phyloP scores from a whole-genome alignment of 2,329 filamentous ascomycete genomes.

The Alternaria consortialis region DNA sequence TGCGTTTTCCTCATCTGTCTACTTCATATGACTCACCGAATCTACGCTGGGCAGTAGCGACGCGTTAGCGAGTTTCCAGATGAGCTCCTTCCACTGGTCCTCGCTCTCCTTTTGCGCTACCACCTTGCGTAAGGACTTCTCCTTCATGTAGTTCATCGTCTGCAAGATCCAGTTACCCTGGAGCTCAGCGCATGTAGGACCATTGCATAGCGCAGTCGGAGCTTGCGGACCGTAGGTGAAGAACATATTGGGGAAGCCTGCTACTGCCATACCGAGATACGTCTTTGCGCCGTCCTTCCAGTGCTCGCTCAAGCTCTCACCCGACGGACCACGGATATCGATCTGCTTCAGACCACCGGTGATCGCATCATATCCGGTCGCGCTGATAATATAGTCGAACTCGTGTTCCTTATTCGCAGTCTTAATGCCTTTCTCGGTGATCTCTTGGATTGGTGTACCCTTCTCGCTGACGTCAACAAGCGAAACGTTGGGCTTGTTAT shows the following conservation, averaged over 20 bases:
- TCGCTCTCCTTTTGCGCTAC: conserved; percentile 59
- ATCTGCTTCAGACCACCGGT: conserved; percentile 50
- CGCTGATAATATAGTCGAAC: conserved; percentile 63
- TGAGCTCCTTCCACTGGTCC: conserved; percentile 60
- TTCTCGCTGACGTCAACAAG: conserved; percentile 53
- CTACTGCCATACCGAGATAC: conserved; percentile 52
- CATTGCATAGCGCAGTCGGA: conserved; percentile 66
- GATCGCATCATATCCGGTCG: conserved; percentile 55
- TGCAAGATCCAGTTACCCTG: conserved; percentile 67
- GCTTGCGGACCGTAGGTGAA: conserved; percentile 63
- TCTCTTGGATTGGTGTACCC: conserved; percentile 54
- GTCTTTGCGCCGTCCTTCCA: conserved; percentile 33
- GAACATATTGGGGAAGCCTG: conserved; percentile 53
- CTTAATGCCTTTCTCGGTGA: conserved; percentile 60
- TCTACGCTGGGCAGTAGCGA: conserved; percentile 60
- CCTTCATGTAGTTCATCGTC: conserved; percentile 59
- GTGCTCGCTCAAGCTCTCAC: conserved; percentile 27
- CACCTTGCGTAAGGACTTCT: conserved; percentile 60
- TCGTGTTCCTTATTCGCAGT: conserved; percentile 58
- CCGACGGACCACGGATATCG: conserved; percentile 44
- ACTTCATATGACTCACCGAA: background rate
- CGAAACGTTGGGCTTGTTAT: conserved; percentile 57
- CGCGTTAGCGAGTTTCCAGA: conserved; percentile 58
- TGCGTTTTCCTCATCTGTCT: too few relatives aligned
- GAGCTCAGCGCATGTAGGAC: conserved; percentile 63